A percentile compares a stretch with the other conserved stretches of the same genome.
These are phyloP conservation scores for Cordyceps tenuipes DNA, from an alignment of 2,329 filamentous ascomycete genomes.

Conservation along the genomic window DNA sequence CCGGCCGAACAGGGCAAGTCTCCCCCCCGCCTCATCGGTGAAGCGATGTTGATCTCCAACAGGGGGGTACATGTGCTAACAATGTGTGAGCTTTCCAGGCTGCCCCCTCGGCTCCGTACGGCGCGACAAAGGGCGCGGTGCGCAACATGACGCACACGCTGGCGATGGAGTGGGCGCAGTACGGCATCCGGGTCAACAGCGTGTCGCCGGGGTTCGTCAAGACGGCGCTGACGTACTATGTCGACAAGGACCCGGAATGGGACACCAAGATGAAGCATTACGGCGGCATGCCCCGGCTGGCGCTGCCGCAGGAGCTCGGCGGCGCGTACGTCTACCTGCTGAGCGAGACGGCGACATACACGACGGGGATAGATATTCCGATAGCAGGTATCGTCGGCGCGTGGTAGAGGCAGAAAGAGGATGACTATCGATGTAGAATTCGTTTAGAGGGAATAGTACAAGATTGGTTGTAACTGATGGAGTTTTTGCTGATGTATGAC, in stretches of 20 bases:
- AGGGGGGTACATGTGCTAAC: not conserved
- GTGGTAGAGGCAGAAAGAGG: constrained; percentile 4
- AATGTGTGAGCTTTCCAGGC: no score
- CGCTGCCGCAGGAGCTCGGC: constrained; percentile 43
- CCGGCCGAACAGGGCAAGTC: constrained; percentile 33
- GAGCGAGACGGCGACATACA: constrained; percentile 43
- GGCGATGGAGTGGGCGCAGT: constrained; percentile 40
- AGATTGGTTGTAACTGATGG: no score
- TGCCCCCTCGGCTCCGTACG: constrained; percentile 41
- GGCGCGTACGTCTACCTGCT: constrained; percentile 50
- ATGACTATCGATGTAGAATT: not conserved
- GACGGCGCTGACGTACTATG: constrained; percentile 33
- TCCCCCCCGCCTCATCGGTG: no score
- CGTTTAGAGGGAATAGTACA: no score
- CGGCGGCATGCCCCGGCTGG: constrained; percentile 46
- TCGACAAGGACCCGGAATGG: constrained; percentile 46
- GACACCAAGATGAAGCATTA: constrained; percentile 50
- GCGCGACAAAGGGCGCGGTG: constrained; percentile 35
- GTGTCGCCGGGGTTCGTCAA: constrained; percentile 33
- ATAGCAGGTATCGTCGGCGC: constrained; percentile 28
- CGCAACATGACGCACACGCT: constrained; percentile 32
- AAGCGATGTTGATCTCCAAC: no score
- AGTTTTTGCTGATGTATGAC: no score
- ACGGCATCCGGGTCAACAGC: constrained; percentile 38
- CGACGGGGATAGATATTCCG: constrained; percentile 41